Conservation (phyloP, 1,284 basidiomycete genomes). For the Volvariella volvacea region DNA sequence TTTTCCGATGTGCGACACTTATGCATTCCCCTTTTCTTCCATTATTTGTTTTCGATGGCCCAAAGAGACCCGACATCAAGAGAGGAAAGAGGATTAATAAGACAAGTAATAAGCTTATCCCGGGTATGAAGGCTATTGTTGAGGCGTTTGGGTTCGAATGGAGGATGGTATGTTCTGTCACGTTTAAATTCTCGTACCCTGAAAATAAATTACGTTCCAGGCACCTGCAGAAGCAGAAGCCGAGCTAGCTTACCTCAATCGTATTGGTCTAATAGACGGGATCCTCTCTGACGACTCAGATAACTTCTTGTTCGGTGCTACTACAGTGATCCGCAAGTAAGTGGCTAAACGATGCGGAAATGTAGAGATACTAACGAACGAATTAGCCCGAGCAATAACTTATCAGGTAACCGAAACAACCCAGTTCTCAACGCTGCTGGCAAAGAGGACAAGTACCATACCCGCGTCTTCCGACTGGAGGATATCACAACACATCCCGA, state of each 20-base stretch:
- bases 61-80: slow-evolving; percentile 77
- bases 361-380: slow-evolving; percentile 9
- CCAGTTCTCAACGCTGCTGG: slow-evolving; percentile 57
- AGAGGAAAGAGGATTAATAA: slow-evolving; percentile 66
- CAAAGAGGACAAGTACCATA: slow-evolving; percentile 70
- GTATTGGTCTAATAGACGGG: slow-evolving; percentile 79
- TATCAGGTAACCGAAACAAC: slow-evolving; percentile 62
- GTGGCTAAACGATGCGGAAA: slow-evolving; percentile 12
- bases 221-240: slow-evolving; percentile 97
- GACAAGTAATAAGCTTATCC: slow-evolving; percentile 53
- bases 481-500: slow-evolving; percentile 47
- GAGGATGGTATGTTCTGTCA: slow-evolving; percentile 58
- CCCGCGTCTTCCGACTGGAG: slow-evolving; percentile 53
- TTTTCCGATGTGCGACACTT: slow-evolving; percentile 71
- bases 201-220: slow-evolving; percentile 33
- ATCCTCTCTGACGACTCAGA: slow-evolving; percentile 94
- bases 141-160: slow-evolving; percentile 88
- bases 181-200: no score
- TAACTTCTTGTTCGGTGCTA: slow-evolving; percentile 86
- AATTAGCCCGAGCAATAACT: slow-evolving; percentile 61
- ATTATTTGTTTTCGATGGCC: slow-evolving; percentile 94
- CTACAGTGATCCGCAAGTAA: slow-evolving; percentile 62
- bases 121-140: slow-evolving; percentile 72
- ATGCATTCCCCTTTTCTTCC: slow-evolving; percentile 77
- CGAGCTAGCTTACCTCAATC: slow-evolving; percentile 85